A percentile compares a stretch with the other conserved stretches of the same genome.
These are phyloP conservation scores for Chenopodium album DNA, from an alignment of 148 eudicot genomes.

Conservation along the genomic window DNA sequence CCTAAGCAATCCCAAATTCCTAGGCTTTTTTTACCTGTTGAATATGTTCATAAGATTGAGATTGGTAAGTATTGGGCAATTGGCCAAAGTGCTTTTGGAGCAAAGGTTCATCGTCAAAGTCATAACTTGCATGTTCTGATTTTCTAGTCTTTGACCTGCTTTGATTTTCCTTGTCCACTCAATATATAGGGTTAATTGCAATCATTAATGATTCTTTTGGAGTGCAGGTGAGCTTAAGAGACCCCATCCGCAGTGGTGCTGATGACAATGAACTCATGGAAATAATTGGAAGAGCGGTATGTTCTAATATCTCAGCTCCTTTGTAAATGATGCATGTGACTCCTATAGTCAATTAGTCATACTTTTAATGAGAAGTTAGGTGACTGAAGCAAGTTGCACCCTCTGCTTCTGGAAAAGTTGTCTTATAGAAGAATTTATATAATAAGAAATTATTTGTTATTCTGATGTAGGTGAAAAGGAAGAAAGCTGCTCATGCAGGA, in stretches of 20 bases:
- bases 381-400: not conserved
- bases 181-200: not conserved
- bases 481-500: slow-evolving; percentile 97
- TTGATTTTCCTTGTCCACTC: not conserved
- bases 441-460: not conserved
- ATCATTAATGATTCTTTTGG: not conserved
- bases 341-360: not conserved
- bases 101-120: not conserved
- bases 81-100: not conserved
- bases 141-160: not conserved
- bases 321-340: not conserved
- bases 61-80: not conserved
- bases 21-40: not conserved
- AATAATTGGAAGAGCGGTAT: slow-evolving; percentile 78
- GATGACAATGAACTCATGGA: slow-evolving; percentile 67
- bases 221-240: slow-evolving; percentile 89
- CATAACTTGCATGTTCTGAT: not conserved
- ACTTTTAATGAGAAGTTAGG: not conserved
- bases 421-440: not conserved
- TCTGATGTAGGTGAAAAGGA: slow-evolving; percentile 66
- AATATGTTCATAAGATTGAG: not conserved
- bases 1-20: not conserved
- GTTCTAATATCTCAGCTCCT: not conserved
- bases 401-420: not conserved
- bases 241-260: slow-evolving; percentile 81